These are phyloP conservation scores for Solanum ahanhuiri DNA, from an alignment of 257 asterid genomes.

Conservation along the genomic window DNA sequence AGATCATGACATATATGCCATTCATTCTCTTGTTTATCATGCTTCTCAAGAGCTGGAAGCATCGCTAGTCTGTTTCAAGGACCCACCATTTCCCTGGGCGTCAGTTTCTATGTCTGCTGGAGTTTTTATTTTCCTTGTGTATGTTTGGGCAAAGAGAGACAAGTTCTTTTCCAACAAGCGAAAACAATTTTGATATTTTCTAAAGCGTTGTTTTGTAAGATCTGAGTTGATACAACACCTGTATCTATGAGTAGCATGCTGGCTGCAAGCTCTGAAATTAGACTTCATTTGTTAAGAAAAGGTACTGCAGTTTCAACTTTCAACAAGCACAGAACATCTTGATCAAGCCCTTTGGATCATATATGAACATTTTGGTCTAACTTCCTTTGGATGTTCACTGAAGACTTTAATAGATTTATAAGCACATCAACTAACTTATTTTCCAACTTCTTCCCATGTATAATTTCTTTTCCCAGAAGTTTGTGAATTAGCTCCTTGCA, in stretches of 20 bases:
- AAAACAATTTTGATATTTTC: conserved; percentile 70
- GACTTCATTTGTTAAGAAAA: not conserved
- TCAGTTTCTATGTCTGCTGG: conserved; percentile 43
- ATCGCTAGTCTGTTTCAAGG: conserved; percentile 71
- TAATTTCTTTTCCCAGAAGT: not conserved
- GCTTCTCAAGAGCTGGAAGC: conserved; percentile 91
- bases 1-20: conserved; percentile 75
- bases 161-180: conserved; percentile 71
- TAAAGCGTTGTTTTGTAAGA: conserved; percentile 9
- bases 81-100: conserved; percentile 93
- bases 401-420: not conserved
- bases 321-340: not conserved
- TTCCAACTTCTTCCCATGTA: not conserved
- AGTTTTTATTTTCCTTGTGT: conserved; percentile 37
- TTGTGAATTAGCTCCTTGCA: not conserved
- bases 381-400: not conserved
- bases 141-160: conserved; percentile 50
- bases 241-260: conserved; percentile 3
- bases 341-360: not conserved
- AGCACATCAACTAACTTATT: not conserved
- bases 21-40: conserved; percentile 64
- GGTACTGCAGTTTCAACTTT: conserved; percentile 2
- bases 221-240: conserved; percentile 18
- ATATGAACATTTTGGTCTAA: not conserved
- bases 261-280: conserved; percentile 17